These are phyloP conservation scores for Parachaetomium inaequale DNA, from an alignment of 495 filamentous ascomycete species.

Conservation along the genomic window DNA sequence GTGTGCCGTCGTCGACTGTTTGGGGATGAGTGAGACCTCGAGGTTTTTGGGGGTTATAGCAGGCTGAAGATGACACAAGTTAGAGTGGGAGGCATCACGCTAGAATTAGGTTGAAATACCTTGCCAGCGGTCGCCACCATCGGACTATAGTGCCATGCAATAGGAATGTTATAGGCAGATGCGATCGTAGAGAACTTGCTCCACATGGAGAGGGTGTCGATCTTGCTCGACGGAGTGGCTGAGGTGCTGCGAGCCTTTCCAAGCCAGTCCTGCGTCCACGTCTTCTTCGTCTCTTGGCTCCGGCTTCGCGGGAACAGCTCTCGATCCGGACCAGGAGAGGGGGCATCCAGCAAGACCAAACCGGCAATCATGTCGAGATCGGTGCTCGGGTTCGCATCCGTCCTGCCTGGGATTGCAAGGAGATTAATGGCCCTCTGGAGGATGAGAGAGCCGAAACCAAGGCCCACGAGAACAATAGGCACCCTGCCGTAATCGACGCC, in stretches of 20 bases:
- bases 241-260: constrained; percentile 2
- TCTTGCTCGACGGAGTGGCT: constrained; percentile 7
- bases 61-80: neutral
- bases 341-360: constrained; percentile 17
- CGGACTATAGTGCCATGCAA: constrained; percentile 16
- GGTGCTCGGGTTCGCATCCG: neutral
- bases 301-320: constrained; percentile 14
- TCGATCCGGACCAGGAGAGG: constrained; percentile 5
- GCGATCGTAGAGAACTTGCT: constrained; percentile 3
- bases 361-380: constrained; percentile 10
- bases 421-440: constrained; percentile 8
- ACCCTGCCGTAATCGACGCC: constrained; percentile 14
- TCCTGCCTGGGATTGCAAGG: neutral
- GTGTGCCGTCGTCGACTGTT: constrained; percentile 16
- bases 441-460: constrained; percentile 19
- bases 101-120: neutral
- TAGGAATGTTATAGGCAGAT: neutral
- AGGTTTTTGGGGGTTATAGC: neutral
- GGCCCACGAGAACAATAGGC: constrained; percentile 13
- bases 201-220: constrained; percentile 16
- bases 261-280: constrained; percentile 22
- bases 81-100: neutral
- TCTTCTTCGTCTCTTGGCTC: constrained; percentile 17
- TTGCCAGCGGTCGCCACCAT: constrained; percentile 4
- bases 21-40: constrained; percentile 5